These are phyloP conservation scores for Strobilomyces echinocephalus DNA, from an alignment of 768 basidiomycete genomes.

Conservation along the genomic window DNA sequence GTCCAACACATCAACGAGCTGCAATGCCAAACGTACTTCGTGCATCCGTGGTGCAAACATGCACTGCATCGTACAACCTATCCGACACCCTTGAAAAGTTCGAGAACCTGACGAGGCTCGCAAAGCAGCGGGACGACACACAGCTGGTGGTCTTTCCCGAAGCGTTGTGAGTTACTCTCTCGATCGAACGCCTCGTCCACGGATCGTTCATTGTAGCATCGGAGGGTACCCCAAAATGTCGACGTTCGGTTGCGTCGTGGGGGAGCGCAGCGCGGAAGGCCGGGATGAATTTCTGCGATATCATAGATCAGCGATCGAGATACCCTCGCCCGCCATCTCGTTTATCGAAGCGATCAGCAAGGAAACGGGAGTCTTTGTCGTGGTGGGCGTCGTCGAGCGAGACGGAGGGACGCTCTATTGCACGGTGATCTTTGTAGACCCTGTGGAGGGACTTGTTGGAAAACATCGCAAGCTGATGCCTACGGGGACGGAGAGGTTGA, in stretches of 20 bases:
- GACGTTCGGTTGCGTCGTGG: constrained; percentile 40
- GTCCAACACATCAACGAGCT: neutral
- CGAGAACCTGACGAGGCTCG: constrained; percentile 41
- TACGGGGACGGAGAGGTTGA: constrained; percentile 53
- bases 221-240: constrained; percentile 61
- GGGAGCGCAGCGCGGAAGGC: constrained; percentile 45
- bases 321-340: constrained; percentile 48
- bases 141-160: constrained; percentile 55
- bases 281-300: constrained; percentile 58
- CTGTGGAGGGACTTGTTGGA: constrained; percentile 46
- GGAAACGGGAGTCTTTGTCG: constrained; percentile 48
- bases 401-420: constrained; percentile 61
- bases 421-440: constrained; percentile 53
- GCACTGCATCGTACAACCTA: constrained; percentile 43
- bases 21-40: constrained; percentile 34
- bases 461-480: constrained; percentile 65
- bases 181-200: neutral
- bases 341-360: constrained; percentile 46
- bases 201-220: constrained; percentile 30
- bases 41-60: constrained; percentile 52
- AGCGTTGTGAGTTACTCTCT: constrained; percentile 42
- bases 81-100: constrained; percentile 47
- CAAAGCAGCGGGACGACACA: constrained; percentile 41
- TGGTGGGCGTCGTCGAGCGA: constrained; percentile 57
- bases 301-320: constrained; percentile 48